phyloP scores from a whole-genome alignment of 1,284 basidiomycete species.

The Ustanciosporium gigantosporum region DNA sequence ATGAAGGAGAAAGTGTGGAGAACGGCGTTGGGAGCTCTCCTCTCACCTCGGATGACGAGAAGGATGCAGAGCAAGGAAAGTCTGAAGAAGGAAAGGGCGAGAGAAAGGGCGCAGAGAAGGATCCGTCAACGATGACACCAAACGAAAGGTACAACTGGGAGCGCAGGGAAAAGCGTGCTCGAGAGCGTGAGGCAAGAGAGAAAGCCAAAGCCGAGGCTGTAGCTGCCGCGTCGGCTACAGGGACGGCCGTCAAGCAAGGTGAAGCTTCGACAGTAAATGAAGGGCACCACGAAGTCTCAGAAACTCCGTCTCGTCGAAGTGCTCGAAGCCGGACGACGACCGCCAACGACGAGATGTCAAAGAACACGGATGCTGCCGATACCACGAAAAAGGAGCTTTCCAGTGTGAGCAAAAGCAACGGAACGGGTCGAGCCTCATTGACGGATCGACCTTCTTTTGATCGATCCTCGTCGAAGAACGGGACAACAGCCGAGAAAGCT shows the following conservation, averaged over 20 bases:
- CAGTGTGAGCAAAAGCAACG: no score
- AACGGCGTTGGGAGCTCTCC: slow-evolving; percentile 16
- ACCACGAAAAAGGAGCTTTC: neutral
- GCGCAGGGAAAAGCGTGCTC: slow-evolving; percentile 6
- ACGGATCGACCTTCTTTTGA: no score
- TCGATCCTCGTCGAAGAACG: no score
- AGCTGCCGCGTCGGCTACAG: no score
- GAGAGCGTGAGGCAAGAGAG: slow-evolving; percentile 4
- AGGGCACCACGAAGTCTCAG: no score
- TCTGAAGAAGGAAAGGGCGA: neutral
- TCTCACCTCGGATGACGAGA: slow-evolving; percentile 27
- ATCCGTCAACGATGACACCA: neutral
- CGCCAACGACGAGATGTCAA: neutral
- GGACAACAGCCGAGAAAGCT: no score
- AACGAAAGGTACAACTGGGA: neutral
- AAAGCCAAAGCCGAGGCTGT: neutral
- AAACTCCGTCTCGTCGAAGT: no score
- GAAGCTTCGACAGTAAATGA: no score
- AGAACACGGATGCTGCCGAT: neutral
- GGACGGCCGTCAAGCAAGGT: no score
- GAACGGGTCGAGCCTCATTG: no score
- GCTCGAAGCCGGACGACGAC: neutral
- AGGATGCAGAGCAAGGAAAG: neutral
- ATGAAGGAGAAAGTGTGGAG: no score
- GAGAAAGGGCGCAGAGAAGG: no score